Percentiles rank a stretch among this genome's conserved stretches.
These are phyloP conservation scores for Fusarium citri DNA, from an alignment of 2,329 filamentous ascomycete species.

Conservation along the genomic window DNA sequence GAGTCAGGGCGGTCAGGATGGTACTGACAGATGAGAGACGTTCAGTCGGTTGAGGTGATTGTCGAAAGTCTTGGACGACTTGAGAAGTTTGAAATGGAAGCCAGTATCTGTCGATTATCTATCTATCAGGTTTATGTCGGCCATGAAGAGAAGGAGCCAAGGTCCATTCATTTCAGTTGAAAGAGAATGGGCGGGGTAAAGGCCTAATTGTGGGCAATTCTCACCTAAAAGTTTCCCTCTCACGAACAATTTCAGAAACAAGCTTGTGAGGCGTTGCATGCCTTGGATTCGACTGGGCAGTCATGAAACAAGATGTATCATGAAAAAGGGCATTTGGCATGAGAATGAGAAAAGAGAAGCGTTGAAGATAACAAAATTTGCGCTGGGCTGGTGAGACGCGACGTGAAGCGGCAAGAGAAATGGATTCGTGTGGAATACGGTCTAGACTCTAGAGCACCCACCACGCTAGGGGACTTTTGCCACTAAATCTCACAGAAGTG, in stretches of 20 bases:
- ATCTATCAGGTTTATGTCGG: not conserved
- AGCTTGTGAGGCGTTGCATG: not conserved
- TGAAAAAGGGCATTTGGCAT: too few relatives aligned
- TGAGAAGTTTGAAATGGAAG: not conserved
- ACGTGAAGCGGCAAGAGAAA: too few relatives aligned
- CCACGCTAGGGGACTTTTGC: too few relatives aligned
- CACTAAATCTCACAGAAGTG: too few relatives aligned
- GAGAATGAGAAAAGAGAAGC: too few relatives aligned
- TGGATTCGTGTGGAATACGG: too few relatives aligned
- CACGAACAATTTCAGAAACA: not conserved
- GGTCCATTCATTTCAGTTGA: too few relatives aligned
- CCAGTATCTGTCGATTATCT: not conserved
- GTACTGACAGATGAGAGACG: not conserved
- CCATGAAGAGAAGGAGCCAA: not conserved
- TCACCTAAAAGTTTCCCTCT: not conserved
- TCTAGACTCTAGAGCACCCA: too few relatives aligned
- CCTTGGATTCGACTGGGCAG: not conserved
- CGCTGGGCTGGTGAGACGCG: too few relatives aligned
- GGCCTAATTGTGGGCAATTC: too few relatives aligned
- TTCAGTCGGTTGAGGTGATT: accelerated
- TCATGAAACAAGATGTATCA: not conserved
- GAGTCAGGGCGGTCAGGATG: not conserved
- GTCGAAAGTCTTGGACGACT: not conserved
- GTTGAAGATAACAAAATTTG: too few relatives aligned
- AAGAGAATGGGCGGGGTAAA: too few relatives aligned